Evolutionary conservation across 805 yeast genomes (phyloP), one percentile per base, ranked within the genome.

Genomic region (Pichia rugopelliculosa): DNA sequence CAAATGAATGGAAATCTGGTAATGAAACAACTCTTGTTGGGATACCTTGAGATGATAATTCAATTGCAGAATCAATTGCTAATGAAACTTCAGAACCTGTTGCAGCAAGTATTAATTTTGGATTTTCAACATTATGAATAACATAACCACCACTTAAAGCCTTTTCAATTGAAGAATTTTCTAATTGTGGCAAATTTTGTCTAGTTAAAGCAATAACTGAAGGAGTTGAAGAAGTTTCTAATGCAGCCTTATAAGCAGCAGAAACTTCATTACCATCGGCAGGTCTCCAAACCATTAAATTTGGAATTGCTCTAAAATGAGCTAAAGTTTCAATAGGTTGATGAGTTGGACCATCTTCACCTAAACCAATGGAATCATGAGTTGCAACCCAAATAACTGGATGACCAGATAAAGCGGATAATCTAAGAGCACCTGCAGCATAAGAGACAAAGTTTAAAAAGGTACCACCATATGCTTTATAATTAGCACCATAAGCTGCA

Each of bases 121-220:
- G 79, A 51, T 72, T 62, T 43, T 75, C 74, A 49, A 75, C 81
- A 52, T 74, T 81, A 52, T 75, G 76, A 50, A 76, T 67, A 56
- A 85, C 79, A 79, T 91, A 91, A 68, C 95, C 99, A 82, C 99
- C 99, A 76, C 85, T 87, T 51, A 80, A 54, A 49, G 98, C 97
- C 73, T 84, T 84, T 77, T 87, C 97, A 57, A 89, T 76, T 46
- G 90, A 71, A 45, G 97, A 88, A 63, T 96, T 96, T 68, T 81
- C 91, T 64, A 93, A 81, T 72, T 93, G 97, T 54, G 98, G 90
- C 66, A 85, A 73, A 80, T 82, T 82, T 71, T 85, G 95, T 82
- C 95, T 84, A 53, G 91, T 77, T 58, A 85, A 72, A 55, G 91
- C 90, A 64, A 85, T 72, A 59, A 85, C 70, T 53, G 84, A 74